phyloP scores from a whole-genome alignment of 1,284 basidiomycete species.

The Pulveroboletus sp. region DNA sequence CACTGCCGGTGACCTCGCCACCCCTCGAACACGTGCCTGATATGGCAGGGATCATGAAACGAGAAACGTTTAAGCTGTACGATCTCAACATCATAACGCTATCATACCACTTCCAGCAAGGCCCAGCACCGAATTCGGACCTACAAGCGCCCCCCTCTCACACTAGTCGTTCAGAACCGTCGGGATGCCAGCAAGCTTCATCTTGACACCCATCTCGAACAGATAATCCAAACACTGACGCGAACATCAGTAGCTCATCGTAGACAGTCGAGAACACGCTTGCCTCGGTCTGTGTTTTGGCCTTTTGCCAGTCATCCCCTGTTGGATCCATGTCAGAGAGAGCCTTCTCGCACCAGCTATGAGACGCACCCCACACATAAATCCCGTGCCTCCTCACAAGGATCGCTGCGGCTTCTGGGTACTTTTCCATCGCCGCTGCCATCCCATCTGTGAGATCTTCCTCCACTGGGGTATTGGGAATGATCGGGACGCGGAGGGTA shows the following conservation, averaged over 20 bases:
- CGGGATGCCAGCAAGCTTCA: constrained; percentile 58
- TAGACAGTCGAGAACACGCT: background rate
- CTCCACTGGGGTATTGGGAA: constrained; percentile 85
- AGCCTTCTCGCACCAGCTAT: background rate
- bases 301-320: constrained; percentile 80
- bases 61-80: too few relatives aligned
- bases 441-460: constrained; percentile 84
- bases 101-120: too few relatives aligned
- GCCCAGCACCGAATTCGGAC: background rate
- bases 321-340: background rate
- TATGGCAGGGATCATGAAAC: too few relatives aligned
- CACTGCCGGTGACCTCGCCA: too few relatives aligned
- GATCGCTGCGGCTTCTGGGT: constrained; percentile 76
- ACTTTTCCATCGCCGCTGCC: constrained; percentile 75
- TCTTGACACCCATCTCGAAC: constrained; percentile 81
- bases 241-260: background rate
- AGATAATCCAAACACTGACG: constrained; percentile 78
- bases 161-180: constrained; percentile 37
- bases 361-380: constrained; percentile 73
- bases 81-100: too few relatives aligned
- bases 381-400: constrained; percentile 81
- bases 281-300: constrained; percentile 84
- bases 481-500: constrained; percentile 83
- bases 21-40: too few relatives aligned
- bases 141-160: background rate